Percentiles rank a stretch among this genome's conserved stretches.
phyloP scores from a whole-genome alignment of 768 basidiomycete genomes.

The Boletus patriciae region DNA sequence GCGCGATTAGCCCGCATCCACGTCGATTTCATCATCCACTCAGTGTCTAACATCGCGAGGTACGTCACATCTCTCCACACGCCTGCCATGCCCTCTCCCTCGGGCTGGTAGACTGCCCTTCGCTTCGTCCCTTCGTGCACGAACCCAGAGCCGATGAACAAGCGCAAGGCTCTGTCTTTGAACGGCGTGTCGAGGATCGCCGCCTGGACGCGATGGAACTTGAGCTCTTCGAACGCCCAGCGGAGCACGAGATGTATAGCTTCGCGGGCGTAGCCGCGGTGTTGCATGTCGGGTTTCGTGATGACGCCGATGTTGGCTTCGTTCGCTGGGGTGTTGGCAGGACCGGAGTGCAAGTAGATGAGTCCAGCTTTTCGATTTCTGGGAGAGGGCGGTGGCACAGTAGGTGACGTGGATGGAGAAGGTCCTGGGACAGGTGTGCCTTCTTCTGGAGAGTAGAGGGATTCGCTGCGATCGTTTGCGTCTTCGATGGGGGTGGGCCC shows the following conservation, averaged over 20 bases:
- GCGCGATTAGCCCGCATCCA: conserved; percentile 10
- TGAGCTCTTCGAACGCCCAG: conserved; percentile 43
- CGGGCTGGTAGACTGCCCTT: conserved; percentile 48
- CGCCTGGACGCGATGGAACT: conserved; percentile 37
- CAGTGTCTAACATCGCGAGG: conserved; percentile 60
- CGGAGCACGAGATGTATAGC: conserved; percentile 47
- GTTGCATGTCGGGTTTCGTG: conserved; percentile 38
- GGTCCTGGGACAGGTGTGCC: too few species aligned
- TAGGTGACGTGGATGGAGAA: not conserved
- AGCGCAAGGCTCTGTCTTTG: conserved; percentile 43
- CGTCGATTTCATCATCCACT: conserved; percentile 47
- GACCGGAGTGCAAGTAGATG: conserved; percentile 28
- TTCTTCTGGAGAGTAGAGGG: not conserved
- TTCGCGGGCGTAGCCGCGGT: conserved; percentile 45
- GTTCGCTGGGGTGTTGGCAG: conserved; percentile 22
- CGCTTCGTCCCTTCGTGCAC: conserved; percentile 63
- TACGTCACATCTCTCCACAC: conserved; percentile 63
- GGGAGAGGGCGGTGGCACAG: not conserved
- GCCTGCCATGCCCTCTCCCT: conserved; percentile 34
- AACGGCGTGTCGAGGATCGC: conserved; percentile 46
- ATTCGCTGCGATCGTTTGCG: not conserved
- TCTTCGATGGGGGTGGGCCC: not conserved
- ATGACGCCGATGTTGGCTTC: conserved; percentile 61
- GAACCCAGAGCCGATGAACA: conserved; percentile 56
- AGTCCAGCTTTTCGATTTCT: conserved; percentile 14